phyloP scores from a whole-genome alignment of 306 rosid species.

The Vicia villosa region DNA sequence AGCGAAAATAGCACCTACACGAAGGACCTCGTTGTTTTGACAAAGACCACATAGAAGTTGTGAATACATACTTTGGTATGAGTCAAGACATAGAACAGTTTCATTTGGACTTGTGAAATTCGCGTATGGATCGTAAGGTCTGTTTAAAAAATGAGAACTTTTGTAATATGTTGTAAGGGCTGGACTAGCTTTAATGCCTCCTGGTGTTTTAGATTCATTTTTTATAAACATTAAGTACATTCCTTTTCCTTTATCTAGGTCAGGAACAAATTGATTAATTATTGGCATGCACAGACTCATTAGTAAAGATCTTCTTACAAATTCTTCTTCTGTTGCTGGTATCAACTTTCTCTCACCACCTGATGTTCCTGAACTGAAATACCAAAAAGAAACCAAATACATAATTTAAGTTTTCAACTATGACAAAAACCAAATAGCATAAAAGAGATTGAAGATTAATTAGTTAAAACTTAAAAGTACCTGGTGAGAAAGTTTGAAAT shows the following conservation, averaged over 20 bases:
- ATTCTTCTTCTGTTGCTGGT: not conserved
- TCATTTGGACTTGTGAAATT: constrained; percentile 87
- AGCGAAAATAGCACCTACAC: constrained; percentile 88
- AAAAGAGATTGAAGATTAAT: not conserved
- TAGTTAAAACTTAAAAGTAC: constrained; percentile 36
- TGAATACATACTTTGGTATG: too few relatives aligned
- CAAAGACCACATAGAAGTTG: constrained; percentile 78
- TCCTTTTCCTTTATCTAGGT: too few relatives aligned
- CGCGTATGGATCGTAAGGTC: constrained; percentile 71
- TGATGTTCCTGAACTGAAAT: constrained; percentile 79
- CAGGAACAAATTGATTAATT: constrained; percentile 54
- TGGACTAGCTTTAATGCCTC: too few relatives aligned
- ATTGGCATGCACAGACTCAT: constrained; percentile 72
- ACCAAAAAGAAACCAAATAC: too few relatives aligned
- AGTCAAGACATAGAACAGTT: constrained; percentile 72
- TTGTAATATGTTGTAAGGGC: constrained; percentile 54
- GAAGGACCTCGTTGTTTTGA: constrained; percentile 39
- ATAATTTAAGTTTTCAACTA: too few relatives aligned
- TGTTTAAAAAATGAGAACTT: constrained; percentile 59
- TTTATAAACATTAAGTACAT: too few relatives aligned
- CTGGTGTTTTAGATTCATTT: too few relatives aligned
- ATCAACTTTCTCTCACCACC: constrained; percentile 93
- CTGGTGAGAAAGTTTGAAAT: constrained; percentile 83
- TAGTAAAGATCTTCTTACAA: too few relatives aligned
- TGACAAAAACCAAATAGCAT: too few relatives aligned